Percentiles rank a stretch among this genome's conserved stretches.
These are phyloP conservation scores for Melanogaster broomeanus DNA, from an alignment of 768 basidiomycete species.

Conservation along the genomic window DNA sequence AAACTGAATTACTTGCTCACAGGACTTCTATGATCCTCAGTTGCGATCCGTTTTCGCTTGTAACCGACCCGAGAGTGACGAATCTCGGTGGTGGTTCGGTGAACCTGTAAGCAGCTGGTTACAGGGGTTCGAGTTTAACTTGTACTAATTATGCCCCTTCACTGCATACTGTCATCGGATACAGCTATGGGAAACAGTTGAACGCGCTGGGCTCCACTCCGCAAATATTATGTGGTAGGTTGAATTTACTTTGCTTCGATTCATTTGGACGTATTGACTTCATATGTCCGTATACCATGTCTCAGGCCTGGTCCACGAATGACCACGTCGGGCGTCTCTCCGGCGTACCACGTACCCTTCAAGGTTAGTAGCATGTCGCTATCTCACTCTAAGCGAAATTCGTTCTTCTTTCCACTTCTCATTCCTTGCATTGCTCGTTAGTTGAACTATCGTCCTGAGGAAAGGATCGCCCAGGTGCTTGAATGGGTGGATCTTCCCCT, in stretches of 20 bases:
- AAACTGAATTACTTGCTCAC: neutral
- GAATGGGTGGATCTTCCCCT: conserved; percentile 70
- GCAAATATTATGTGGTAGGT: conserved; percentile 90
- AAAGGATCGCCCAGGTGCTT: conserved; percentile 72
- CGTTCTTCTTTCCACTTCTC: neutral
- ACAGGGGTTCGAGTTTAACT: neutral
- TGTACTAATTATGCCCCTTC: neutral
- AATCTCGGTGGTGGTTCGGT: conserved; percentile 80
- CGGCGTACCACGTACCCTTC: conserved; percentile 16
- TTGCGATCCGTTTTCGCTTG: conserved; percentile 64
- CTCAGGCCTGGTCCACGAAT: conserved; percentile 15
- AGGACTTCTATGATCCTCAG: conserved; percentile 84
- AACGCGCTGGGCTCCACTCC: conserved; percentile 67
- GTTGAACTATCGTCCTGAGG: conserved; percentile 17
- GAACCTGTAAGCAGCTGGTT: conserved; percentile 62
- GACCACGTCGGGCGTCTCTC: conserved; percentile 10
- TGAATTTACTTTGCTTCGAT: neutral
- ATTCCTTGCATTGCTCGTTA: neutral
- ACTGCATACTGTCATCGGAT: neutral
- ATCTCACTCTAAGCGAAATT: neutral
- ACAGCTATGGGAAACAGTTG: conserved; percentile 89
- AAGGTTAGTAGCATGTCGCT: conserved; percentile 13
- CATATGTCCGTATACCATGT: neutral
- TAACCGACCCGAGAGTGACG: conserved; percentile 55
- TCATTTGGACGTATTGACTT: no score